Base-by-base conservation (phyloP, 1,284 basidiomycete species). In the Ustilago nuda region DNA sequence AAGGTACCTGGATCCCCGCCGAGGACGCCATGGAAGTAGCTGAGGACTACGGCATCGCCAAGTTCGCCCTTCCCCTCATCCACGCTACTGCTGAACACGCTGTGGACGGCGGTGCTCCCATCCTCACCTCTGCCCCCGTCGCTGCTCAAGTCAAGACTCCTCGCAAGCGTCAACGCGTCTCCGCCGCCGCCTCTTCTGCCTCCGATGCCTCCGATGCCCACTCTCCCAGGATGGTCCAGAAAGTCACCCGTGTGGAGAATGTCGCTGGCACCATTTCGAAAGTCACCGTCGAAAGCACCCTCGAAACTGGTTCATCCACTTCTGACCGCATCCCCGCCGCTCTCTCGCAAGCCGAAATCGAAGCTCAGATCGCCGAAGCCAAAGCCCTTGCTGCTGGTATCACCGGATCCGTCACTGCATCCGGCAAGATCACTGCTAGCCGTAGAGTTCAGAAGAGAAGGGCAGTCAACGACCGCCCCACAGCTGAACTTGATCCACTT, bases 1-100 rank as follows among this genome's bases (percentile, higher is more conserved):
- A 95, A 17, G 95, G 95, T 27, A 92, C 92, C 59, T 98, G 94
- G 95, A 92, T 95, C 81, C 90, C 90, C 70, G 89, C 92, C 36
- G 87, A 89, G 5, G 87, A 92, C n/a, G 94, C 95, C 3, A 84
- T 90, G 71, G 82, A 86, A 48, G 88, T 98, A 43, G 91, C 91
- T 5, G 87, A 89, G 15, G 86, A 87, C 35, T 94, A 94, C 79
- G 86, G 85, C n/a, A 88, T 94, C 13, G 87, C 87, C 12, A 86
- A 88, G 35, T 88, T 93, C 76, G 90, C 93, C 67, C 86, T 88
- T 53, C 88, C 90, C 8, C 91, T 97, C 48, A 89, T 92, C 48
- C 88, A 90, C 27, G 93, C 95, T 6, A 83, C 87, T 1, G 94
- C 95, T 1, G 94, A 94, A 85, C 92, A 93, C 8, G 51, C 69